Evolutionary conservation across 441 rosid genomes (phyloP).

Genomic region (Brassica balearica): DNA sequence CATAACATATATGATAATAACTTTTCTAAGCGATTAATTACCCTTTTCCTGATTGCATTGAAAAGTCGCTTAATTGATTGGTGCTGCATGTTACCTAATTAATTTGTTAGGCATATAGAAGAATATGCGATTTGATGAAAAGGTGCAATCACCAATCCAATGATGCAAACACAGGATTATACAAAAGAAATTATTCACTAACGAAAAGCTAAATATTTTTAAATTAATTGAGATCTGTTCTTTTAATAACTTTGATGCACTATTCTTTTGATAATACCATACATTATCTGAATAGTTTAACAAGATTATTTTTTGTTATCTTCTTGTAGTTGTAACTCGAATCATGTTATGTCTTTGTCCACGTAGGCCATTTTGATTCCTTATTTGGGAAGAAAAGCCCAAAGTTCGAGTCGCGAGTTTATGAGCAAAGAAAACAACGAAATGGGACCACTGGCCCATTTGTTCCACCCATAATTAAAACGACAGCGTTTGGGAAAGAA

Average conservation of each 20-base stretch:
- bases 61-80: slow-evolving; percentile 8
- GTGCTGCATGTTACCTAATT: not conserved
- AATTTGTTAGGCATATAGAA: not conserved
- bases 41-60: slow-evolving; percentile 14
- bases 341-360: not conserved
- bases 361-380: not conserved
- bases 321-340: not conserved
- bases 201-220: no score
- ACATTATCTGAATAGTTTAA: not conserved
- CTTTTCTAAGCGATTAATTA: not conserved
- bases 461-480: not conserved
- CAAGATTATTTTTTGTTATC: not conserved
- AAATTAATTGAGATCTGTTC: no score
- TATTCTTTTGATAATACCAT: not conserved
- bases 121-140: slow-evolving; percentile 8
- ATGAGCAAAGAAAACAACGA: not conserved
- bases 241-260: no score
- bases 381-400: not conserved
- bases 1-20: not conserved
- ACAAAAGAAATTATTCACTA: no score
- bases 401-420: not conserved
- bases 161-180: no score
- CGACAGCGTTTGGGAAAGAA: not conserved
- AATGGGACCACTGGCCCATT: slow-evolving; percentile 13
- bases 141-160: not conserved